A percentile compares a stretch with the other conserved stretches of the same genome.
Evolutionary conservation across 768 basidiomycete species (phyloP).

Genomic region (Xerocomellus dryophilus): DNA sequence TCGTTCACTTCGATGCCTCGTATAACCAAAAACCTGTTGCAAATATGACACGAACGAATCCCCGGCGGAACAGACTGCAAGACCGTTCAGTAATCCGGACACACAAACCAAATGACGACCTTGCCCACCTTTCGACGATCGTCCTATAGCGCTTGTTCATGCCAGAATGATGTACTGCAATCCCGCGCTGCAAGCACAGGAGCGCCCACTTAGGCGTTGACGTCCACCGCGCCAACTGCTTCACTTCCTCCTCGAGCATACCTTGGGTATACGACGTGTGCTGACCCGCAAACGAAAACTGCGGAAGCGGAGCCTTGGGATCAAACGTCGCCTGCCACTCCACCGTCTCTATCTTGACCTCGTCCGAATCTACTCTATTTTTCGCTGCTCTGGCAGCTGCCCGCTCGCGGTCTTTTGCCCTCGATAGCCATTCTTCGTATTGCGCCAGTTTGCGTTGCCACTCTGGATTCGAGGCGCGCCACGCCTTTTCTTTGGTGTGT

Average conservation of each 20-base stretch:
- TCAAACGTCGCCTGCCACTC: constrained; percentile 56
- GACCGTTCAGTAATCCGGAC: not conserved
- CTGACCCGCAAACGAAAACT: constrained; percentile 58
- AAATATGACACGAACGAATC: constrained; percentile 62
- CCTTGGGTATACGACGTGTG: constrained; percentile 41
- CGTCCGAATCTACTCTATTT: constrained; percentile 34
- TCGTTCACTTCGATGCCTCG: not conserved
- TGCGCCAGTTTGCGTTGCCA: constrained; percentile 51
- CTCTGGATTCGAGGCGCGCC: constrained; percentile 43
- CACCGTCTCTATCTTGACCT: constrained; percentile 15
- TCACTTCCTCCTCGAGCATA: constrained; percentile 50
- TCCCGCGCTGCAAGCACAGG: constrained; percentile 51
- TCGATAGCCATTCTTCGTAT: constrained; percentile 49
- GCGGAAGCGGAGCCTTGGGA: constrained; percentile 51
- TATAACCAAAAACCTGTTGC: constrained; percentile 50
- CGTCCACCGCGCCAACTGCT: constrained; percentile 33
- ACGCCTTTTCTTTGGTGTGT: constrained; percentile 43
- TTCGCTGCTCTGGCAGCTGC: constrained; percentile 40
- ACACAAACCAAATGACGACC: not conserved
- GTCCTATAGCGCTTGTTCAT: constrained; percentile 62
- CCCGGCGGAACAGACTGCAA: constrained; percentile 49
- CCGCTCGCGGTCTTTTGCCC: constrained; percentile 48
- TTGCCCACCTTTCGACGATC: constrained; percentile 51
- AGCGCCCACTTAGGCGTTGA: constrained; percentile 43
- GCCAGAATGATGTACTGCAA: constrained; percentile 68